Evolutionary conservation across 1,139 yeast species (phyloP).

Genomic region (Saccharomyces pastorianus): DNA sequence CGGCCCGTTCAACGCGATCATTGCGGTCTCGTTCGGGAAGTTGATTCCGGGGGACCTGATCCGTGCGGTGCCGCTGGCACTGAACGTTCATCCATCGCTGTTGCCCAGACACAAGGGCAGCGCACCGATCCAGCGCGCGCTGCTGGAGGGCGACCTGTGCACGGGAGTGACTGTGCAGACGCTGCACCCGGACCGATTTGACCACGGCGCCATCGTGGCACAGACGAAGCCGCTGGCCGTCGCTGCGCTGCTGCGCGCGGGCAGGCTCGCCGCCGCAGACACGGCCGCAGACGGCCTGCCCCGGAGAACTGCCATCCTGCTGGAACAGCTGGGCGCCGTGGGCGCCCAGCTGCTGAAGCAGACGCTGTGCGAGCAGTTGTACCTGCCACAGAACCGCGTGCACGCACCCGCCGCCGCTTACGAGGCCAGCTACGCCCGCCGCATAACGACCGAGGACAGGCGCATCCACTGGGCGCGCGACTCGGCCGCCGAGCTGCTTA

Average conservation of each 20-base stretch:
- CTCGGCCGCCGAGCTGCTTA: constrained; percentile 37
- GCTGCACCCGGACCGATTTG: constrained; percentile 79
- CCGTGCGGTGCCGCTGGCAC: constrained; percentile 43
- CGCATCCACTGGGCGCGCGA: constrained; percentile 41
- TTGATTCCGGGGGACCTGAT: constrained; percentile 63
- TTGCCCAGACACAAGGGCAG: constrained; percentile 82
- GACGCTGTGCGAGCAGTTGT: constrained; percentile 35
- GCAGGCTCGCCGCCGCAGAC: too few relatives aligned
- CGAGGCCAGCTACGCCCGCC: constrained; percentile 49
- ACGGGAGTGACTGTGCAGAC: constrained; percentile 92
- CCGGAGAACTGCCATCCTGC: constrained; percentile 16
- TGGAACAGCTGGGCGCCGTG: constrained; percentile 44
- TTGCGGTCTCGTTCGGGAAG: constrained; percentile 86
- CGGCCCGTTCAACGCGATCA: constrained; percentile 49
- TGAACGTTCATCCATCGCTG: constrained; percentile 89
- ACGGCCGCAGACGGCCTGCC: constrained; percentile 10
- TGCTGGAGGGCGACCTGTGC: constrained; percentile 49
- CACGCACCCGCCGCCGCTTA: constrained; percentile 21
- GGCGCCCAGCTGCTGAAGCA: constrained; percentile 55
- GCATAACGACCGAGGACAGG: constrained; percentile 38
- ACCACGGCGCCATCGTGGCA: constrained; percentile 62
- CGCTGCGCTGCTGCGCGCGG: constrained; percentile 9
- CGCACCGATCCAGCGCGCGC: constrained; percentile 78
- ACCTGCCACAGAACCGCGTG: constrained; percentile 7
- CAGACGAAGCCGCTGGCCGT: constrained; percentile 45